A percentile compares a stretch with the other conserved stretches of the same genome.
Conservation (phyloP, 441 rosid genomes). For the Erodium trifolium region DNA sequence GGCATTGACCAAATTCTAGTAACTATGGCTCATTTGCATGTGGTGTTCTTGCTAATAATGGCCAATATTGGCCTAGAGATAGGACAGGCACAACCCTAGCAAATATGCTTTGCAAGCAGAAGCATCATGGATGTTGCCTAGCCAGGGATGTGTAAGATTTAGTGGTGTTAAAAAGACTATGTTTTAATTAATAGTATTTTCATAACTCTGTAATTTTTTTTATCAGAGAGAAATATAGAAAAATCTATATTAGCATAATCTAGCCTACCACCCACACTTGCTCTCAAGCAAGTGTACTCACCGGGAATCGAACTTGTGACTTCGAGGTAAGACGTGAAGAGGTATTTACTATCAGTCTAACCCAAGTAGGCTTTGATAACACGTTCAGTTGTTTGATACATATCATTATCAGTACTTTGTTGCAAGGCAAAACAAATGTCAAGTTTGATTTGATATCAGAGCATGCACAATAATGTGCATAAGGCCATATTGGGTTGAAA, state of each 20-base stretch:
- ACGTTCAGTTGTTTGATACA: too few species aligned
- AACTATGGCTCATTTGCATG: neutral
- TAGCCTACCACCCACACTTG: too few species aligned
- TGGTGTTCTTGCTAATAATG: neutral
- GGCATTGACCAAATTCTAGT: neutral
- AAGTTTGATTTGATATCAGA: neutral
- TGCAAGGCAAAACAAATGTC: neutral
- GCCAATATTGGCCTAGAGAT: neutral
- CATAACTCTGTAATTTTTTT: too few species aligned
- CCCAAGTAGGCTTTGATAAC: too few species aligned
- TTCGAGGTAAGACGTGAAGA: too few species aligned
- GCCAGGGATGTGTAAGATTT: neutral
- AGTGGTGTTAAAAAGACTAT: neutral
- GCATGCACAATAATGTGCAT: neutral
- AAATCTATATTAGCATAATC: too few species aligned
- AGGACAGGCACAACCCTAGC: slow-evolving; percentile 3
- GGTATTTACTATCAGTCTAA: too few species aligned
- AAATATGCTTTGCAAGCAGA: neutral
- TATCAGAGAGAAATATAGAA: too few species aligned
- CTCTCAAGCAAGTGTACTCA: too few species aligned
- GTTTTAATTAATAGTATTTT: too few species aligned
- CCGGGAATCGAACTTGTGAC: too few species aligned
- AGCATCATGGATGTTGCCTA: neutral
- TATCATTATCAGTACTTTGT: too few species aligned
- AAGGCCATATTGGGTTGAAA: neutral